Evolutionary conservation across 2,329 filamentous ascomycete genomes (phyloP), one percentile per base, ranked within the genome.

Genomic region (Penicillium sp.): DNA sequence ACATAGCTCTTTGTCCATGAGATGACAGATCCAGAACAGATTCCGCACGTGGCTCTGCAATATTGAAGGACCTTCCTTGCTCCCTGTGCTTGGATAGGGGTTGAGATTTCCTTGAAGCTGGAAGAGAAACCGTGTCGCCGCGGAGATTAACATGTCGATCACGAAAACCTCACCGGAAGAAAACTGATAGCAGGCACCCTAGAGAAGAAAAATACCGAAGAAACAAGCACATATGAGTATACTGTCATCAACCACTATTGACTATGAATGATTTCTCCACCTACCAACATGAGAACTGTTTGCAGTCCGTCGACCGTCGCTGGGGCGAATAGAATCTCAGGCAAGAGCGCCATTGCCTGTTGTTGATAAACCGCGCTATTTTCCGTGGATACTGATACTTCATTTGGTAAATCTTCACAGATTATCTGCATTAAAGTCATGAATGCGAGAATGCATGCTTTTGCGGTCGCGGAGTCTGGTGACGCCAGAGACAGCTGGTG

Each of bases 11-110:
- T 82, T 84, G 61, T 85, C 82, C 9, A 82, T 66, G 1, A 71
- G 72, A 56, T 82, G 84, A 59, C 77, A 78, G 5, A 83, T 61
- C 81, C 82, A 84, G 62, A 84, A 84, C 0, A 83, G 42, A 50
- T 70, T 70, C 5, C 73, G 71, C 4, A 71, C 55, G 30, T 74
- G 70, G 4, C 62, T 51, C 14, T 67, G 64, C 7, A 56, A 62
- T 52, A 63, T 62, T 23, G 57, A 30, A 30, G 26, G 26, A 30
- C 26, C 26, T 30, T 30, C 46, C 14, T 60, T 53, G n/a, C 50
- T 62, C 12, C 60, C 59, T 20, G 58, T 55, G 16, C 45, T 55
- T 16, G 56, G 60, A 9, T 43, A 26, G 4, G 28, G 77, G 71
- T 8, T 67, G 64, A 40, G 66, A 63, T 83, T 78, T 0, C 72